A percentile compares a stretch with the other conserved stretches of the same genome.
Evolutionary conservation across 2,329 filamentous ascomycete genomes (phyloP).

Genomic region (Venturia effusa): DNA sequence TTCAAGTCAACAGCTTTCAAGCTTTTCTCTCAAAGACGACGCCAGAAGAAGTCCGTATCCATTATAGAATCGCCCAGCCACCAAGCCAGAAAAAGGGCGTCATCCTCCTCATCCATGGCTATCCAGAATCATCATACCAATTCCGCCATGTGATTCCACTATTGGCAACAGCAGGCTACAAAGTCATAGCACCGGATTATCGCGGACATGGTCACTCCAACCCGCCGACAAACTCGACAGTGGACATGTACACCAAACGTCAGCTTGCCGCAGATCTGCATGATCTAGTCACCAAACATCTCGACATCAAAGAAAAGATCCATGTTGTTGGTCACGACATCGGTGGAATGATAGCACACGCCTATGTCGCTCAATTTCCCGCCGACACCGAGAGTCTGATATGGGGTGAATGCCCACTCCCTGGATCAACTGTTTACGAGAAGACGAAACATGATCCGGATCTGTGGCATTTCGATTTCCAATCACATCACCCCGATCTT

Average conservation of each 20-base stretch:
- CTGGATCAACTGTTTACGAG: conserved; percentile 25
- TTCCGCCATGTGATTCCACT: conserved; percentile 22
- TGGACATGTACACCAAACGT: conserved; percentile 26
- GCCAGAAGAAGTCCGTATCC: neutral
- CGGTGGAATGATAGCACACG: conserved; percentile 36
- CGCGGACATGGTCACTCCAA: conserved; percentile 27
- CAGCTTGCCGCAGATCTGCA: conserved; percentile 29
- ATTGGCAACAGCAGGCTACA: conserved; percentile 26
- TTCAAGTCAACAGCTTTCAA: neutral
- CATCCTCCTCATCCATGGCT: conserved; percentile 37
- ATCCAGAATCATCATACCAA: conserved; percentile 36
- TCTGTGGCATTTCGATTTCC: conserved; percentile 34
- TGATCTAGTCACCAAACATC: conserved; percentile 18
- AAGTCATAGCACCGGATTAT: conserved; percentile 32
- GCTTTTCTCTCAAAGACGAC: neutral
- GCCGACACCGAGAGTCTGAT: conserved; percentile 25
- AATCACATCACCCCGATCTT: conserved; percentile 26
- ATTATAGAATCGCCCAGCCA: neutral
- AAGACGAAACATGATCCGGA: conserved; percentile 20
- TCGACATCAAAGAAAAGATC: conserved; percentile 27
- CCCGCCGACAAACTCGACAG: conserved; percentile 26
- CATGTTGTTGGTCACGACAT: conserved; percentile 39
- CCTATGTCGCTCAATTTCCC: conserved; percentile 28
- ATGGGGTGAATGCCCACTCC: conserved; percentile 34
- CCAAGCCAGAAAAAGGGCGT: conserved; percentile 20